Conservation (phyloP, 441 rosid species). For the Euphorbia schlechtendalii region DNA sequence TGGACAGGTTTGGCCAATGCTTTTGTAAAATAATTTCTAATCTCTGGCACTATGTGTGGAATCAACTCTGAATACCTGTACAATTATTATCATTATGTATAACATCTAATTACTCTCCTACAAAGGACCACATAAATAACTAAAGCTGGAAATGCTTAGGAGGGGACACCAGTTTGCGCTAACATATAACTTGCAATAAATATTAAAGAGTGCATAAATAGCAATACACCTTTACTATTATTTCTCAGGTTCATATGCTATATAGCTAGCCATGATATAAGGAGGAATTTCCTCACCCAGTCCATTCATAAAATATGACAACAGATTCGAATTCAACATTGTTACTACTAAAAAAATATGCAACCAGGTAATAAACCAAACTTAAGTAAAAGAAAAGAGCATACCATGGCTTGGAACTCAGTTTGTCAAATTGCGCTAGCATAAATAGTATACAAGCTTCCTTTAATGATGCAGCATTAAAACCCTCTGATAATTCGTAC, state of each 20-base stretch:
- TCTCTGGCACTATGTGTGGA: constrained; percentile 67
- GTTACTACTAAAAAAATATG: not conserved
- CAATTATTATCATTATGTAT: constrained; percentile 1
- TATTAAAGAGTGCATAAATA: no score
- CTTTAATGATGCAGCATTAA: constrained; percentile 75
- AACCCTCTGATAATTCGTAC: constrained; percentile 93
- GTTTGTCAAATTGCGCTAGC: constrained; percentile 57
- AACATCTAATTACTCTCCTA: not conserved
- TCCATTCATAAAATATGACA: not conserved
- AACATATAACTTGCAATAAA: no score
- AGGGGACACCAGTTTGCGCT: no score
- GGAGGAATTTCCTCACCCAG: not conserved
- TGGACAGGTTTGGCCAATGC: constrained; percentile 52
- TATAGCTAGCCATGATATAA: not conserved
- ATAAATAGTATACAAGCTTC: constrained; percentile 78
- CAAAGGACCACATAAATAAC: not conserved
- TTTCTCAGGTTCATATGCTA: not conserved
- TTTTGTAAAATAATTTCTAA: constrained; percentile 54
- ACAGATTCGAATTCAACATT: not conserved
- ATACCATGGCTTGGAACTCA: constrained; percentile 72
- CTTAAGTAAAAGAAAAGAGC: constrained; percentile 3
- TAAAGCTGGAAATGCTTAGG: no score
- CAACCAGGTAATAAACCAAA: not conserved
- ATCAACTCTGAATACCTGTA: constrained; percentile 75
- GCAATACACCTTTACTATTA: not conserved